A percentile compares a stretch with the other conserved stretches of the same genome.
Conservation (phyloP, 2,329 filamentous ascomycete species). For the Domatiomyces catenatus region DNA sequence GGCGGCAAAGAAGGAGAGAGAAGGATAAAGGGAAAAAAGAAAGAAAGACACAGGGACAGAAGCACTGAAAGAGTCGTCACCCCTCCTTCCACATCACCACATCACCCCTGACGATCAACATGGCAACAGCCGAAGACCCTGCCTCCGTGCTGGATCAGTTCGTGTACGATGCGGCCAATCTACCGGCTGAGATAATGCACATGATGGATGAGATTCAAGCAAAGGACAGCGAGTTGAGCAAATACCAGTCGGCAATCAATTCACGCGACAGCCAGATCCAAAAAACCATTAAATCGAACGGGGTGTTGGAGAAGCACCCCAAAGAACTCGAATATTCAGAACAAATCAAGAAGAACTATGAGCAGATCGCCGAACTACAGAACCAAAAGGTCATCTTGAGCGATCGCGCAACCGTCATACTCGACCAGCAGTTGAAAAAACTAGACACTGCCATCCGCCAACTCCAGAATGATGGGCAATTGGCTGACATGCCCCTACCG, state of each 20-base stretch:
- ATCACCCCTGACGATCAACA: slow-evolving; percentile 13
- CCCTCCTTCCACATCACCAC: neutral
- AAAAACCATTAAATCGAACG: slow-evolving; percentile 49
- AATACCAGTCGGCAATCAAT: slow-evolving; percentile 41
- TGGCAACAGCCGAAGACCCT: slow-evolving; percentile 43
- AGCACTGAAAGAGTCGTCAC: too few species aligned
- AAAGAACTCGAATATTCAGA: slow-evolving; percentile 49
- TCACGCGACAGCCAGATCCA: slow-evolving; percentile 47
- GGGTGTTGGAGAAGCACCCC: slow-evolving; percentile 44
- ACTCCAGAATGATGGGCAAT: slow-evolving; percentile 42
- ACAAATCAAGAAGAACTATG: slow-evolving; percentile 41
- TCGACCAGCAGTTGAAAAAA: slow-evolving; percentile 49
- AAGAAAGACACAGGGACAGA: too few species aligned
- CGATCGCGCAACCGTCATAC: slow-evolving; percentile 43
- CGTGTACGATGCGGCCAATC: slow-evolving; percentile 47
- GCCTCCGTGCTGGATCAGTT: slow-evolving; percentile 51
- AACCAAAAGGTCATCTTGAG: slow-evolving; percentile 47
- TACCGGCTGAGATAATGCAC: slow-evolving; percentile 50
- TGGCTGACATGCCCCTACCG: slow-evolving; percentile 41
- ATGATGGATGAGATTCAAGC: slow-evolving; percentile 52
- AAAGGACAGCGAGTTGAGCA: slow-evolving; percentile 46
- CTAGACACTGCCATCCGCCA: slow-evolving; percentile 48
- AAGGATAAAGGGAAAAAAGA: too few species aligned
- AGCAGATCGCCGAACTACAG: slow-evolving; percentile 42
- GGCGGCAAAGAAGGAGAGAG: too few species aligned